Conservation (phyloP, 805 yeast species). For the Wickerhamiella lipophila region DNA sequence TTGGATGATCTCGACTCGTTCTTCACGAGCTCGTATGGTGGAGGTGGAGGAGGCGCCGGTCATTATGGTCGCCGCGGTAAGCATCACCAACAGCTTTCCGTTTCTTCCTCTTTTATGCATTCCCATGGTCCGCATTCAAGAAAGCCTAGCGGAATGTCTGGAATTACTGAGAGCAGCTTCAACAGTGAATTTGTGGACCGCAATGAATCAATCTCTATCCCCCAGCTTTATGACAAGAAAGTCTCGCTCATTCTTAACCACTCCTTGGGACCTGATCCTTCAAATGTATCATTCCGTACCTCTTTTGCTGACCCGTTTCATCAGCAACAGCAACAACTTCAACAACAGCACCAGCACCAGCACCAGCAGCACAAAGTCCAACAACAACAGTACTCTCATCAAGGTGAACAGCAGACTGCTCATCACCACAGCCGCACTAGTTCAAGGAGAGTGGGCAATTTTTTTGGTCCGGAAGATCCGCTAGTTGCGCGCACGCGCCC, state of each 20-base stretch:
- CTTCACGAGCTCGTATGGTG: constrained; percentile 18
- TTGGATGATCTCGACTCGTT: constrained; percentile 23
- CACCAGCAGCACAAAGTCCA: not conserved
- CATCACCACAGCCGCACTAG: constrained; percentile 8
- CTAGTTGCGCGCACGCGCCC: constrained; percentile 5
- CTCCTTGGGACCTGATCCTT: constrained; percentile 59
- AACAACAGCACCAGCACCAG: constrained; percentile 9
- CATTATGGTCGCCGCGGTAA: constrained; percentile 1
- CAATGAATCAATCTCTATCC: constrained; percentile 32
- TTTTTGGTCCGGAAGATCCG: constrained; percentile 10
- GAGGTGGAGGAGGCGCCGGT: constrained; percentile 12
- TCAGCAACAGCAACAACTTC: constrained; percentile 2
- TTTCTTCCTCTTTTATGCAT: constrained; percentile 6
- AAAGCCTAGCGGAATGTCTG: not conserved
- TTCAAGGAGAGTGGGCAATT: constrained; percentile 2
- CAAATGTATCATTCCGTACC: constrained; percentile 65
- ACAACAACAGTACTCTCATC: constrained; percentile 3
- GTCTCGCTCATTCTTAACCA: constrained; percentile 63
- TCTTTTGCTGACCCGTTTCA: constrained; percentile 56
- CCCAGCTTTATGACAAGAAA: constrained; percentile 66
- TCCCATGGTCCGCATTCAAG: constrained; percentile 7
- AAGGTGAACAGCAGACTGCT: not conserved
- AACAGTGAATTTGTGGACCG: constrained; percentile 12
- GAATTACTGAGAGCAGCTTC: constrained; percentile 12
- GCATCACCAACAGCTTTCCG: constrained; percentile 2